Percentiles rank a stretch among this genome's conserved stretches.
phyloP scores from a whole-genome alignment of 2,329 filamentous ascomycete genomes.

The Sporothrix globosa region DNA sequence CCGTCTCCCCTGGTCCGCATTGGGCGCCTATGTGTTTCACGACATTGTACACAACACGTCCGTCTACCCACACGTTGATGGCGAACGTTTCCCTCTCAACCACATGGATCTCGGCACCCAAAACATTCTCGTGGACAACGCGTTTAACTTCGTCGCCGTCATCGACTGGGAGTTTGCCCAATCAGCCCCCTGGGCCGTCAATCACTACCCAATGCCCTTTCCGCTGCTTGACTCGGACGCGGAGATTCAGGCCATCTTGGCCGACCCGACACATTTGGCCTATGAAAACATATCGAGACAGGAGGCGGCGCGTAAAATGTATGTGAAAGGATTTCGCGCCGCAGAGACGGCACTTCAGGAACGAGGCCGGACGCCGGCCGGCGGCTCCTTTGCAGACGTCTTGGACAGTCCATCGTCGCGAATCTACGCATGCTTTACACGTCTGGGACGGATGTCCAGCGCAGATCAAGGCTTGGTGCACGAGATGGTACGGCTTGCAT shows the following conservation, averaged over 20 bases:
- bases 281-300: neutral
- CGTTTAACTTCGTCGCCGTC: conserved; percentile 41
- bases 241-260: neutral
- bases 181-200: conserved; percentile 41
- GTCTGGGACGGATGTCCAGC: neutral
- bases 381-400: neutral
- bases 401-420: neutral
- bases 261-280: neutral
- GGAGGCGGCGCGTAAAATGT: neutral
- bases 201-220: conserved; percentile 43
- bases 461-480: neutral
- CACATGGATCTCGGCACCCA: conserved; percentile 44
- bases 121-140: conserved; percentile 43
- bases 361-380: neutral
- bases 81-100: conserved; percentile 41
- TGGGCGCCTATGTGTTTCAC: neutral
- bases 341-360: neutral
- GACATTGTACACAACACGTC: neutral
- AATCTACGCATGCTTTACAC: neutral
- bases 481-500: neutral
- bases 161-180: conserved; percentile 45
- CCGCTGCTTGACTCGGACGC: conserved; percentile 27
- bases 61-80: neutral
- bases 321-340: neutral
- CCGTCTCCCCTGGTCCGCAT: neutral